Evolutionary conservation across 2,329 filamentous ascomycete species (phyloP).

Genomic region (Aspergillus nomiae): DNA sequence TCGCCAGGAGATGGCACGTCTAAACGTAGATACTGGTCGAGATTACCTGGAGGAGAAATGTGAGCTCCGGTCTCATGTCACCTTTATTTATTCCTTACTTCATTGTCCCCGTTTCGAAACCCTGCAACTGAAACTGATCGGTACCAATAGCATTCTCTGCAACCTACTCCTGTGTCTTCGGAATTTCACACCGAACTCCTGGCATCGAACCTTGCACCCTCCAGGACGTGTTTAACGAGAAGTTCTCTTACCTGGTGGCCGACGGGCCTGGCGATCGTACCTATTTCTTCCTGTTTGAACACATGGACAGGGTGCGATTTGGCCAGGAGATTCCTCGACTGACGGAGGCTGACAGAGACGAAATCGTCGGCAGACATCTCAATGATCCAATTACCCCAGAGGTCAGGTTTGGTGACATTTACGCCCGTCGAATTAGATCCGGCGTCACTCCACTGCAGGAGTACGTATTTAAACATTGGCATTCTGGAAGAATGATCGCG

Average conservation of each 20-base stretch:
- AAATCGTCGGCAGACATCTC: background rate
- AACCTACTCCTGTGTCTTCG: conserved; percentile 3
- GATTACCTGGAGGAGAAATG: background rate
- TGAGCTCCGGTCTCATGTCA: background rate
- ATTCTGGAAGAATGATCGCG: background rate
- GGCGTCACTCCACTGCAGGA: background rate
- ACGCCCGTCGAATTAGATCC: background rate
- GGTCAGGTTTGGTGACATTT: background rate
- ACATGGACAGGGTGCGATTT: background rate
- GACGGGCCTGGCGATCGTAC: background rate
- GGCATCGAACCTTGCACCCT: background rate
- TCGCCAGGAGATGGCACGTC: background rate
- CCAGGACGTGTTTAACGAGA: background rate
- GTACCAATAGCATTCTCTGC: background rate
- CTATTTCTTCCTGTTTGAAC: background rate
- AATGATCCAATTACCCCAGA: background rate
- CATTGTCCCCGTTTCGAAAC: fast-evolving
- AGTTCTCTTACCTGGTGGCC: background rate
- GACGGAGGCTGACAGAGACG: background rate
- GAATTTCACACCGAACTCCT: background rate
- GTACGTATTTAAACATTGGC: background rate
- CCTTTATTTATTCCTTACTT: background rate
- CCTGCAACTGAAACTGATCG: background rate
- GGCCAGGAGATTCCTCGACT: background rate
- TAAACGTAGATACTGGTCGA: background rate